Base-by-base conservation (phyloP, 2,329 filamentous ascomycete genomes). In the Ophiostoma populinum region DNA sequence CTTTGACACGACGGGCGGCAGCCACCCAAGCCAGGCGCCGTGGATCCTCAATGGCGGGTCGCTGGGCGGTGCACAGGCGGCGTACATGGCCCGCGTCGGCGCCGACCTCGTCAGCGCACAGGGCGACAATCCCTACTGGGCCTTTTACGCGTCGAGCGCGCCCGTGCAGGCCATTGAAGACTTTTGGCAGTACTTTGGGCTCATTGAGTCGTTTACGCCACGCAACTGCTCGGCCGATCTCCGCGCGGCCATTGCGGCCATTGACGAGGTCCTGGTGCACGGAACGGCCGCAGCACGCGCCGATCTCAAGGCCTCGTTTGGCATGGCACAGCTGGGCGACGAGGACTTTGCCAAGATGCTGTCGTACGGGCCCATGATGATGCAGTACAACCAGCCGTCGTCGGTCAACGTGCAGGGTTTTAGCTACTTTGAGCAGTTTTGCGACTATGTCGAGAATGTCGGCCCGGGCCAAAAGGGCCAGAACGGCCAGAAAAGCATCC, bases 31-130 rank as follows among this genome's bases (percentile, higher is more conserved):
- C 16, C 53, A 58, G 26, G 63, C 63, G 7, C 66, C 68, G 0
- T 73, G 67, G 68, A 51, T 72, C 13, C 55, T 62, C 34, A 53
- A 57, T 7, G 68, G 68, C 16, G 67, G 66, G 9, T 69, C 64
- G 1, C 72, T 71, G 47, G 55, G 62, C 11, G 68, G 67, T 27
- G 67, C 66, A 1, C 51, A 71, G 27, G 51, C 66, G 1, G 65
- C 58, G 0, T 44, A 41, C 41, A 9, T 19, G 10, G 43, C 43
- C 1, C 26, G 22, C 8, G 25, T 24, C 10, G 36, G 24, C 2
- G 32, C 32, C 3, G 20, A 7, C 7, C 7, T 16, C 2, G 22
- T 15, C 8, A 28, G 13, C 25, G 33, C 3, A 24, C 11, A 8
- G 7, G 13, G 21, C 15, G 19, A 22, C 12, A 39, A 33, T 22